phyloP scores from a whole-genome alignment of 768 basidiomycete species.

The Favolaschia claudopus region DNA sequence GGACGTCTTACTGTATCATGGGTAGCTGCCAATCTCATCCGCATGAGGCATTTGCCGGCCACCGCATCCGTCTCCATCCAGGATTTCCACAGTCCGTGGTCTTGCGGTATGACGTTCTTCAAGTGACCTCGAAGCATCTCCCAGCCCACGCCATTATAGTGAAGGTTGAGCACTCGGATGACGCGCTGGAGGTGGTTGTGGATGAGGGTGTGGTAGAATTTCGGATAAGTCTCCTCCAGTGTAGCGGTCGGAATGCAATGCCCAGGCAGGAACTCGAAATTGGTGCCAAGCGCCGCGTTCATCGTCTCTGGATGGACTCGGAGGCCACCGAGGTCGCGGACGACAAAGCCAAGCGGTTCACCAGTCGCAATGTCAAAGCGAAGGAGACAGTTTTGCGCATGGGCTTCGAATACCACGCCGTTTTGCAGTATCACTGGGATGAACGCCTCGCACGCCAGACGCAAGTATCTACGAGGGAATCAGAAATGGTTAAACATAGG shows the following conservation, averaged over 20 bases:
- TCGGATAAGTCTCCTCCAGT: conserved; percentile 59
- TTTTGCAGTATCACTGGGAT: conserved; percentile 60
- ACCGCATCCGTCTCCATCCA: conserved; percentile 57
- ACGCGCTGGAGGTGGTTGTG: conserved; percentile 68
- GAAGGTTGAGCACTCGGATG: conserved; percentile 59
- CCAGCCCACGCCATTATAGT: conserved; percentile 61
- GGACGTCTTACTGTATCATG: conserved; percentile 55
- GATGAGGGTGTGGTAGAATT: conserved; percentile 67
- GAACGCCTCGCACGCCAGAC: conserved; percentile 58
- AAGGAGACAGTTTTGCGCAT: conserved; percentile 63
- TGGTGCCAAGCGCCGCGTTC: conserved; percentile 53
- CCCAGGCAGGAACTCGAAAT: conserved; percentile 59
- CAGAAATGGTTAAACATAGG: background rate
- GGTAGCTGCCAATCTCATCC: conserved; percentile 63
- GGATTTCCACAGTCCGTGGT: conserved; percentile 52
- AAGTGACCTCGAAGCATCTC: conserved; percentile 56
- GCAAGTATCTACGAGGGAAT: conserved; percentile 42
- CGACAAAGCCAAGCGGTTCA: conserved; percentile 55
- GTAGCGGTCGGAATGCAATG: conserved; percentile 59
- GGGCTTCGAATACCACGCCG: conserved; percentile 68
- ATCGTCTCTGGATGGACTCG: conserved; percentile 61
- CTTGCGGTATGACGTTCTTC: conserved; percentile 49
- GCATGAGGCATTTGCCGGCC: conserved; percentile 63
- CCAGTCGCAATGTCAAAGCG: conserved; percentile 53
- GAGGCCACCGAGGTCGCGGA: conserved; percentile 66